A percentile compares a stretch with the other conserved stretches of the same genome.
These are phyloP conservation scores for Trichoderma asperellum DNA, from an alignment of 2,329 filamentous ascomycete genomes.

Conservation along the genomic window DNA sequence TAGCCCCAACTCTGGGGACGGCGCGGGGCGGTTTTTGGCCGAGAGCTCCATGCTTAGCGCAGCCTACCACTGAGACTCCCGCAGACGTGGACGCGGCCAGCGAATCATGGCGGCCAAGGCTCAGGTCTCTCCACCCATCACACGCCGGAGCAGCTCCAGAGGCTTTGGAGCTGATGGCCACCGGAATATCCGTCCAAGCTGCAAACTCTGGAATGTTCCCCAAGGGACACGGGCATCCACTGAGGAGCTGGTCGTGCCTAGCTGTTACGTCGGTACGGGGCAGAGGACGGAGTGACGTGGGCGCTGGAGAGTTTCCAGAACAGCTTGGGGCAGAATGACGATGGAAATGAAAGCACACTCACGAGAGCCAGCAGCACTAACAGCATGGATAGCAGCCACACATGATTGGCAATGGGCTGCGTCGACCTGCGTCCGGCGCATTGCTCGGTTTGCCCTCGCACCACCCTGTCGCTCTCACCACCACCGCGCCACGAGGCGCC, in stretches of 20 bases:
- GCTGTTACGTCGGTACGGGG: slow-evolving; percentile 18
- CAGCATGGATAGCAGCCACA: slow-evolving; percentile 20
- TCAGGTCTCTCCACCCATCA: slow-evolving; percentile 19
- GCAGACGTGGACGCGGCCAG: background rate
- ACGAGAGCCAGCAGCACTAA: slow-evolving; percentile 19
- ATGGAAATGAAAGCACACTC: slow-evolving; percentile 10
- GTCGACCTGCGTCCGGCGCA: background rate
- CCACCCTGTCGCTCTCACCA: slow-evolving; percentile 13
- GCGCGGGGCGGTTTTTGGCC: slow-evolving; percentile 29
- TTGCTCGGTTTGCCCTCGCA: background rate
- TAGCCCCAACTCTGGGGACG: slow-evolving; percentile 28
- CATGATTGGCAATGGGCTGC: slow-evolving; percentile 3
- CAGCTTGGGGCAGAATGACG: slow-evolving; percentile 4
- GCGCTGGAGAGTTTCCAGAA: slow-evolving; percentile 13
- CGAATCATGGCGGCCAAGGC: slow-evolving; percentile 4
- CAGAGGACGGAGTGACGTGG: slow-evolving; percentile 13
- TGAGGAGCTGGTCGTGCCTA: slow-evolving; percentile 5
- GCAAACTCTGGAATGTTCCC: slow-evolving; percentile 18
- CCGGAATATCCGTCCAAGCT: slow-evolving; percentile 23
- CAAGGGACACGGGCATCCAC: slow-evolving; percentile 15
- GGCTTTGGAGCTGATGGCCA: slow-evolving; percentile 14
- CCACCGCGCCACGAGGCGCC: slow-evolving; percentile 27
- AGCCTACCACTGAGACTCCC: slow-evolving; percentile 22
- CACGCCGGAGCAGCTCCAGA: slow-evolving; percentile 16
- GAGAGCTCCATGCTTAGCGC: slow-evolving; percentile 30